A percentile compares a stretch with the other conserved stretches of the same genome.
These are phyloP conservation scores for Chalara sp. DNA, from an alignment of 2,329 filamentous ascomycete genomes.

Conservation along the genomic window DNA sequence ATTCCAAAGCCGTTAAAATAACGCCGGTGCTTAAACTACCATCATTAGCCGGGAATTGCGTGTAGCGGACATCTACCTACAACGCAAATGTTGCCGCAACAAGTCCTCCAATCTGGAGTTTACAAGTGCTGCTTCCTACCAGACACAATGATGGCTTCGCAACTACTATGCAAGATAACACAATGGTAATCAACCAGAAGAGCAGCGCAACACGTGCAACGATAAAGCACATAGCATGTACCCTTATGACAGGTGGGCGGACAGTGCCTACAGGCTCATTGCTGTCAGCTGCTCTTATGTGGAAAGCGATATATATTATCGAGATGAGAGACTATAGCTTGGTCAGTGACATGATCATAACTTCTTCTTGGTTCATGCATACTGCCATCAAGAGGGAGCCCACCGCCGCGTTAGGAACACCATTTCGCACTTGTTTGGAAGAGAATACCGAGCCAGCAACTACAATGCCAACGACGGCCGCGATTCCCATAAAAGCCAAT, in stretches of 20 bases:
- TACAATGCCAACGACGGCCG: not conserved
- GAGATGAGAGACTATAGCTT: not conserved
- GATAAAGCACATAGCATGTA: not conserved
- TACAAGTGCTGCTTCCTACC: not conserved
- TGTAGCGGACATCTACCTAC: not conserved
- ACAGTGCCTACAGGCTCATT: not conserved
- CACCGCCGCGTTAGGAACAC: not conserved
- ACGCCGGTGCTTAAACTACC: not conserved
- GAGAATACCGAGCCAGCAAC: not conserved
- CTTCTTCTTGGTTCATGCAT: not conserved
- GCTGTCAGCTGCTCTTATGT: not conserved
- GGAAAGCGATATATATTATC: not conserved
- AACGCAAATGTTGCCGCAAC: not conserved
- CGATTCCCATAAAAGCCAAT: not conserved
- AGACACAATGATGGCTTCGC: not conserved
- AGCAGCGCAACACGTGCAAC: not conserved
- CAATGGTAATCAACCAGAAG: not conserved
- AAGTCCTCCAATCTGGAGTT: not conserved
- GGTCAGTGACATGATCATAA: not conserved
- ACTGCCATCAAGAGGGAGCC: not conserved
- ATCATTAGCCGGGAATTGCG: not conserved
- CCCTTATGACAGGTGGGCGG: not conserved
- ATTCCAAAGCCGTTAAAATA: not conserved
- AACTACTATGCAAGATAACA: not conserved
- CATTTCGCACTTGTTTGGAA: not conserved